phyloP scores from a whole-genome alignment of 2,329 filamentous ascomycete species.

The Leptosphaerulina australis region DNA sequence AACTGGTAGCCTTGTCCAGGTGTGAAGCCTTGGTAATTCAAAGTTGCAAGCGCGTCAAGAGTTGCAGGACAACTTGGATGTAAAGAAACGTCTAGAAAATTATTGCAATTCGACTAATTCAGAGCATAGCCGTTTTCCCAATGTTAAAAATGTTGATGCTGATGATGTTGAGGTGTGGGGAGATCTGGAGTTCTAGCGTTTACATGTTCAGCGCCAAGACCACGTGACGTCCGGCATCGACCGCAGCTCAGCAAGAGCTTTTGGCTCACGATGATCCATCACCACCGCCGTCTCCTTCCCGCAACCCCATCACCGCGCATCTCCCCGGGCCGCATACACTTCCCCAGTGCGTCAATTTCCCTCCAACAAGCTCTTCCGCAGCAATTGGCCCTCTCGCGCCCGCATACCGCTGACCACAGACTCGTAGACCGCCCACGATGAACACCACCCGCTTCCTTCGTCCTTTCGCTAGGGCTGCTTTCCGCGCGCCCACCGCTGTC shows the following conservation, averaged over 20 bases:
- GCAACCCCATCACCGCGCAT: constrained; percentile 46
- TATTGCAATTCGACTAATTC: too few relatives aligned
- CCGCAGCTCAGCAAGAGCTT: constrained; percentile 34
- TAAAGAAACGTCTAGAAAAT: too few relatives aligned
- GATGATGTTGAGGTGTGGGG: constrained; percentile 1
- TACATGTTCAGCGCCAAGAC: constrained; percentile 19
- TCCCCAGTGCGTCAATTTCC: constrained; percentile 41
- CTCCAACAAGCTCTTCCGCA: constrained; percentile 16
- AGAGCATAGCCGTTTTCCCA: too few relatives aligned
- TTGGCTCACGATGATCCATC: constrained; percentile 34
- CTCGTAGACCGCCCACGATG: constrained; percentile 46
- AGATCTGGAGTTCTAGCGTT: background rate
- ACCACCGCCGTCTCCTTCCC: constrained; percentile 33
- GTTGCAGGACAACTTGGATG: too few relatives aligned
- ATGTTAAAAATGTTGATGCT: background rate
- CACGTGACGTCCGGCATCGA: constrained; percentile 31
- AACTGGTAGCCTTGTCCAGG: too few relatives aligned
- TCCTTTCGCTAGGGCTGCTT: constrained; percentile 48
- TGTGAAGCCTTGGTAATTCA: too few relatives aligned
- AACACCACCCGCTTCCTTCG: constrained; percentile 52
- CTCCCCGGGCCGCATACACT: constrained; percentile 37
- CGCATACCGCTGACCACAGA: constrained; percentile 39
- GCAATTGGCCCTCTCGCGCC: constrained; percentile 36
- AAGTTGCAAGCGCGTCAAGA: too few relatives aligned
- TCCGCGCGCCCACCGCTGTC: constrained; percentile 47